These are phyloP conservation scores for Dispira parvispora DNA, from an alignment of 192 early-diverging fungal species.

Conservation along the genomic window DNA sequence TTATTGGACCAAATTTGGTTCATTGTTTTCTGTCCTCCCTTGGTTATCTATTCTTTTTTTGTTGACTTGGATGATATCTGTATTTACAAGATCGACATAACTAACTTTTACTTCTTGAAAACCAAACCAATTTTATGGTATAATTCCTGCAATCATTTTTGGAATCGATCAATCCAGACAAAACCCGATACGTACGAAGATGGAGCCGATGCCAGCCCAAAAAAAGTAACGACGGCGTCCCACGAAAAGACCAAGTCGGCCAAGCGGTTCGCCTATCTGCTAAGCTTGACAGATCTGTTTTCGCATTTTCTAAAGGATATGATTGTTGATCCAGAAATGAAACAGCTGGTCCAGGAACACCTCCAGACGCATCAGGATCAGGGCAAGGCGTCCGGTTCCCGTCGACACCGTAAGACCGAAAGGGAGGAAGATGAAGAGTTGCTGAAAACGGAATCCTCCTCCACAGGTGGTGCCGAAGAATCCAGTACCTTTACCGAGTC, in stretches of 20 bases:
- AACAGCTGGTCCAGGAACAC: conserved; percentile 25
- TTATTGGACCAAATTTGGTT: too few species aligned
- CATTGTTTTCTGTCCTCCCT: too few species aligned
- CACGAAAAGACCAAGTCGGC: not conserved
- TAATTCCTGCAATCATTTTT: too few species aligned
- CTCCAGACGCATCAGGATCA: conserved; percentile 23
- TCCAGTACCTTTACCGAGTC: conserved; percentile 75
- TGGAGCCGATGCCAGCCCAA: too few species aligned
- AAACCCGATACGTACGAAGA: too few species aligned
- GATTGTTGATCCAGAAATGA: conserved; percentile 34
- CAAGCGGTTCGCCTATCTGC: conserved; percentile 28
- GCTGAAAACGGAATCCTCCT: conserved; percentile 49
- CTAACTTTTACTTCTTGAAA: too few species aligned
- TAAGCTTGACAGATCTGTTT: conserved; percentile 54
- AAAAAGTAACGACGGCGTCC: not conserved
- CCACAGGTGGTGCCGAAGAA: conserved; percentile 13
- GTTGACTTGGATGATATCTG: too few species aligned
- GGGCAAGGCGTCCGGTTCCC: conserved; percentile 24
- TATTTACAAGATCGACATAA: too few species aligned
- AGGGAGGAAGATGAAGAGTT: conserved; percentile 96
- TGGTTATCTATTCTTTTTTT: too few species aligned
- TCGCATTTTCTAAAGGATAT: conserved; percentile 45
- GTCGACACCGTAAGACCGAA: conserved; percentile 84
- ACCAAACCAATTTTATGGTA: too few species aligned
- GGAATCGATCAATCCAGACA: too few species aligned